Percentiles rank a stretch among this genome's conserved stretches.
phyloP scores from a whole-genome alignment of 768 basidiomycete genomes.

The Neoboletus subvelutipes region DNA sequence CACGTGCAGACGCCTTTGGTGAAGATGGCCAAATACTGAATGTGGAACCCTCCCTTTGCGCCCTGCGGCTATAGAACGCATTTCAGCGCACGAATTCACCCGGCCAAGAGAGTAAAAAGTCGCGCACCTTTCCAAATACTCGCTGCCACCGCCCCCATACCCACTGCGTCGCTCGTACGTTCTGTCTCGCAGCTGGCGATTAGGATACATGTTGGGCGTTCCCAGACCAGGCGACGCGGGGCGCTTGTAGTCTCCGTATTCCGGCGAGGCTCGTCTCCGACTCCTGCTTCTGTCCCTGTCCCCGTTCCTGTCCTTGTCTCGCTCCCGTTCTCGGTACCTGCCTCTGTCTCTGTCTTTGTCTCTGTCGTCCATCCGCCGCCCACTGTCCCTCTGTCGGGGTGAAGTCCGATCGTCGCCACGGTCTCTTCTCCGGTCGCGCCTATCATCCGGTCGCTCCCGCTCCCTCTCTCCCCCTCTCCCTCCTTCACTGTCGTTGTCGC shows the following conservation, averaged over 20 bases:
- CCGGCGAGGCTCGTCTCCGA: conserved; percentile 51
- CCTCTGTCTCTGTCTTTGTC: too few relatives aligned
- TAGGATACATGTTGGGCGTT: conserved; percentile 57
- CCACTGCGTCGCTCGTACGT: conserved; percentile 27
- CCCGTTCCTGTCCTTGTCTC: conserved; percentile 9
- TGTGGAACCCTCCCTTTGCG: conserved; percentile 57
- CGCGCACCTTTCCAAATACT: conserved; percentile 70
- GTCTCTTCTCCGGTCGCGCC: conserved; percentile 6
- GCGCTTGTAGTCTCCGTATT: conserved; percentile 58
- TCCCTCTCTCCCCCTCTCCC: background rate
- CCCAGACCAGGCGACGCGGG: conserved; percentile 39
- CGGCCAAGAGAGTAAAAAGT: background rate
- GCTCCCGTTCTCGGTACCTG: conserved; percentile 23
- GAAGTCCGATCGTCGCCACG: background rate
- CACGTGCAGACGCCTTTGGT: conserved; percentile 64
- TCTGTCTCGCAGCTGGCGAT: conserved; percentile 25
- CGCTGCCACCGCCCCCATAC: conserved; percentile 35
- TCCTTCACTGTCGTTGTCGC: conserved; percentile 14
- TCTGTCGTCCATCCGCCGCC: conserved; percentile 7
- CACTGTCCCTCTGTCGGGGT: conserved; percentile 9
- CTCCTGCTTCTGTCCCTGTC: conserved; percentile 14
- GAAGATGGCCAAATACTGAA: conserved; percentile 81
- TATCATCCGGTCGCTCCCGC: background rate
- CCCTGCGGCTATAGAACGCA: conserved; percentile 53
- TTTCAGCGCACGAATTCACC: background rate